These are phyloP conservation scores for Aspergillus arachidicola DNA, from an alignment of 2,329 filamentous ascomycete species.

Conservation along the genomic window DNA sequence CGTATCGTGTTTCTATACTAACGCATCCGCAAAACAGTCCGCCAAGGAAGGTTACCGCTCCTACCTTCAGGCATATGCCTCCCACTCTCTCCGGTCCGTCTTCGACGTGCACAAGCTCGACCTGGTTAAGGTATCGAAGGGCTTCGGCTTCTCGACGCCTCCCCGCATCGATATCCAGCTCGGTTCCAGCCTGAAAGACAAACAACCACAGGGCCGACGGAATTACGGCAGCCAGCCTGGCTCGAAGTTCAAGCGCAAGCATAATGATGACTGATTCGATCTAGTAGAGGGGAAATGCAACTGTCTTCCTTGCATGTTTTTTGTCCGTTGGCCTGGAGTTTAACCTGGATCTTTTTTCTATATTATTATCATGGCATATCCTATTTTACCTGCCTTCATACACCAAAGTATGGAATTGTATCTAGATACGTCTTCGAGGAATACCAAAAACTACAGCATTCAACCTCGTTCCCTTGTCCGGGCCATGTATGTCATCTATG, in stretches of 20 bases:
- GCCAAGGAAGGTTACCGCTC: conserved; percentile 77
- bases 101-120: conserved; percentile 84
- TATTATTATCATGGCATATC: conserved; percentile 1
- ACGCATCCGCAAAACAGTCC: conserved; percentile 44
- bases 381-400: neutral
- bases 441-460: neutral
- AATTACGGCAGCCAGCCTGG: conserved; percentile 77
- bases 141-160: conserved; percentile 77
- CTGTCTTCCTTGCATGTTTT: conserved; percentile 9
- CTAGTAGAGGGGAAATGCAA: conserved; percentile 10
- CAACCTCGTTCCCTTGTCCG: neutral
- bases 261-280: conserved; percentile 32
- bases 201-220: conserved; percentile 59
- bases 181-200: conserved; percentile 75
- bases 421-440: neutral
- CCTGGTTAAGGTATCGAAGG: conserved; percentile 79
- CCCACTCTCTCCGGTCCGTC: conserved; percentile 77
- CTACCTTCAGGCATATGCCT: conserved; percentile 94
- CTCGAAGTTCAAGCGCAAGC: conserved; percentile 57
- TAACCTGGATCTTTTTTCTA: conserved; percentile 8
- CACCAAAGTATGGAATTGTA: neutral
- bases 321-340: conserved; percentile 19
- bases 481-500: neutral
- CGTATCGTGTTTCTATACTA: neutral
- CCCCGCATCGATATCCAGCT: conserved; percentile 79